phyloP scores from a whole-genome alignment of 805 yeast genomes.

The Ogataea kodamae region DNA sequence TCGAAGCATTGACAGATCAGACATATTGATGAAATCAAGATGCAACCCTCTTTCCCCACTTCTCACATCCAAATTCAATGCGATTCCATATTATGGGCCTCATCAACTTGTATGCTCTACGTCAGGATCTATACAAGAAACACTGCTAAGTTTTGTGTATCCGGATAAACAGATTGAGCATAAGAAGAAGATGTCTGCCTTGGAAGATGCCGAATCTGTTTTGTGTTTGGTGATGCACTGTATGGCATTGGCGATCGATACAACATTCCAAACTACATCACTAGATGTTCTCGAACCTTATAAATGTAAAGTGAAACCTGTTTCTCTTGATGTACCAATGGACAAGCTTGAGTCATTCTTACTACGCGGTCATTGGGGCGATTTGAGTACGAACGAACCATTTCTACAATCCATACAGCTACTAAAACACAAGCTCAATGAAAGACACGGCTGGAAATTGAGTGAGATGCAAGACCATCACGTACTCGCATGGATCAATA shows the following conservation, averaged over 20 bases:
- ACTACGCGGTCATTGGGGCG: conserved; percentile 7
- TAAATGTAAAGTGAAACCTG: conserved; percentile 2
- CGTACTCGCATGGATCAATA: conserved; percentile 27
- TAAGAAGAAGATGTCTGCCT: conserved; percentile 10
- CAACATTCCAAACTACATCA: conserved; percentile 12
- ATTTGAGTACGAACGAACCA: conserved; percentile 1
- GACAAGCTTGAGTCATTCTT: conserved; percentile 2
- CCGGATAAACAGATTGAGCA: background rate
- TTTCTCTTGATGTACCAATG: conserved; percentile 3
- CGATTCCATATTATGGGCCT: conserved; percentile 3
- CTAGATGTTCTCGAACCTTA: conserved; percentile 4
- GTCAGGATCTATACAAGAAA: conserved; percentile 16
- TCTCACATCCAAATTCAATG: conserved; percentile 3
- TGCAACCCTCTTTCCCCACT: conserved; percentile 1
- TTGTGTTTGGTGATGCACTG: conserved; percentile 23
- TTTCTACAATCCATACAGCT: conserved; percentile 12
- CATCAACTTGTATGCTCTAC: conserved; percentile 1
- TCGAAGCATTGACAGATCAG: too few relatives aligned
- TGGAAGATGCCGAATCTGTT: conserved; percentile 27
- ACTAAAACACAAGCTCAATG: conserved; percentile 24
- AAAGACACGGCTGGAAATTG: conserved; percentile 20
- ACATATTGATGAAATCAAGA: background rate
- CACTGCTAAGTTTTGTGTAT: conserved; percentile 6
- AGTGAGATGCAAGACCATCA: conserved; percentile 19
- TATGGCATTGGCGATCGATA: conserved; percentile 12